Percentiles rank a stretch among this genome's conserved stretches.
Evolutionary conservation across 2,329 filamentous ascomycete species (phyloP).

Genomic region (Amauroascus niger): DNA sequence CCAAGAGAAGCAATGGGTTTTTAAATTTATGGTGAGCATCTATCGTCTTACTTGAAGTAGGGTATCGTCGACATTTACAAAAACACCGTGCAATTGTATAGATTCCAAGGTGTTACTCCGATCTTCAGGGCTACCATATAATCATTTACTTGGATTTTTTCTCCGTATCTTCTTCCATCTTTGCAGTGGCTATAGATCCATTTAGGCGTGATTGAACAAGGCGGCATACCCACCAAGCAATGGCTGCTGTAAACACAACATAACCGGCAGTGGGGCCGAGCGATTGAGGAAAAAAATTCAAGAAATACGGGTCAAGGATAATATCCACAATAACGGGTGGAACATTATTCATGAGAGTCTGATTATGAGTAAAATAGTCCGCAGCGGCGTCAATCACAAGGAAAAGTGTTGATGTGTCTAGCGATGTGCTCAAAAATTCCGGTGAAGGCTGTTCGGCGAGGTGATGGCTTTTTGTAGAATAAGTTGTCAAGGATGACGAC

Average conservation of each 20-base stretch:
- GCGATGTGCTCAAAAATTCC: background rate
- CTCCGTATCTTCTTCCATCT: background rate
- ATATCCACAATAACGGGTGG: conserved; percentile 67
- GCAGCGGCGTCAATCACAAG: conserved; percentile 67
- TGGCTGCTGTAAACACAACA: conserved; percentile 51
- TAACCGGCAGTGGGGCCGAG: conserved; percentile 63
- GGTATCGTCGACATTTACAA: no score
- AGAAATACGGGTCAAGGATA: conserved; percentile 74
- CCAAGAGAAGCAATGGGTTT: background rate
- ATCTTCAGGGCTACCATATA: no score
- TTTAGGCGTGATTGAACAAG: conserved; percentile 28
- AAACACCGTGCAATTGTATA: no score
- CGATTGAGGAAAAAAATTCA: conserved; percentile 70
- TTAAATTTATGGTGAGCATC: no score
- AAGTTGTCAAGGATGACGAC: conserved; percentile 42
- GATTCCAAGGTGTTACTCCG: no score
- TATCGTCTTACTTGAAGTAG: no score
- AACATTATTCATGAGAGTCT: conserved; percentile 62
- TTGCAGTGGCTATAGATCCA: background rate
- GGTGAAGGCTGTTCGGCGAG: background rate
- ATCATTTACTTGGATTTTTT: background rate
- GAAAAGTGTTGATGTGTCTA: conserved; percentile 44
- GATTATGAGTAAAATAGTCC: conserved; percentile 72
- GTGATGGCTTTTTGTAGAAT: background rate
- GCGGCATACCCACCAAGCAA: conserved; percentile 44